These are phyloP conservation scores for Globisporangium canariense DNA, from an alignment of 352 stramenopile species.

Conservation along the genomic window DNA sequence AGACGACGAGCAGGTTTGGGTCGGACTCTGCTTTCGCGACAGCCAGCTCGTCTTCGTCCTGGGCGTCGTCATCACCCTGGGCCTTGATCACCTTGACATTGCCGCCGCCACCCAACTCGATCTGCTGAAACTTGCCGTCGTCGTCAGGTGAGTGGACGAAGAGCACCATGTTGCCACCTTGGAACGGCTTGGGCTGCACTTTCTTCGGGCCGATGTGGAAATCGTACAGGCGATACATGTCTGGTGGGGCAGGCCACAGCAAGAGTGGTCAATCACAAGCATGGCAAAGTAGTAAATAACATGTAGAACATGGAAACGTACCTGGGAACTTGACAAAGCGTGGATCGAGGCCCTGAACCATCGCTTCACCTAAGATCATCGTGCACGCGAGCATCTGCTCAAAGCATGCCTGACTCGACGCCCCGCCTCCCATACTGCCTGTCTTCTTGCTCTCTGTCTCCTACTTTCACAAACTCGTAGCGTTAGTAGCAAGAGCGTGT, in stretches of 20 bases:
- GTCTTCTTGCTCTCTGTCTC: background rate
- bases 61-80: slow-evolving; percentile 10
- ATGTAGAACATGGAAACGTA: slow-evolving; percentile 7
- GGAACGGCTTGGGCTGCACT: slow-evolving; percentile 39
- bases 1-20: slow-evolving; percentile 58
- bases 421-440: slow-evolving; percentile 51
- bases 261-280: background rate
- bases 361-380: slow-evolving; percentile 79
- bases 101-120: slow-evolving; percentile 26
- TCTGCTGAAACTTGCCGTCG: slow-evolving; percentile 49
- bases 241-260: slow-evolving; percentile 10
- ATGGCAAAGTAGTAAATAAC: background rate
- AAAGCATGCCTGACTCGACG: slow-evolving; percentile 66
- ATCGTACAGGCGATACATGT: slow-evolving; percentile 79
- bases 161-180: slow-evolving; percentile 61
- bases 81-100: slow-evolving; percentile 14
- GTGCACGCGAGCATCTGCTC: slow-evolving; percentile 85
- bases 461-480: background rate
- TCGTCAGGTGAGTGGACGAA: slow-evolving; percentile 52
- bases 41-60: slow-evolving; percentile 11
- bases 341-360: slow-evolving; percentile 77
- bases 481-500: background rate
- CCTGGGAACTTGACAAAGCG: slow-evolving; percentile 77
- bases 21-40: slow-evolving; percentile 25
- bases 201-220: slow-evolving; percentile 78